phyloP scores from a whole-genome alignment of 371 early-diverging fungal genomes.

The Gilbertella persicaria region DNA sequence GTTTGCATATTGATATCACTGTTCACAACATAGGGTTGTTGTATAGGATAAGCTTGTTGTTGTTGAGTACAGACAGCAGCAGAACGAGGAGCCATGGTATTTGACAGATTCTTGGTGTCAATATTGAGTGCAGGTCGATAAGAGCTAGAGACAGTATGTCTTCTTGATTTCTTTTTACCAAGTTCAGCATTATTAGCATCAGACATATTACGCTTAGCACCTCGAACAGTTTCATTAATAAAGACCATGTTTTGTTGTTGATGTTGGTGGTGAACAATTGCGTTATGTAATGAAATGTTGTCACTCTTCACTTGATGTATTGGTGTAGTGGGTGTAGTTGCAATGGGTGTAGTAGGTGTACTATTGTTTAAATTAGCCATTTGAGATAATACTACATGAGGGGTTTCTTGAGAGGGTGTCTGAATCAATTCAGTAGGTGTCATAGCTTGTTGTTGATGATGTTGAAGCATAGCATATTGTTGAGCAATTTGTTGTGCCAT shows the following conservation, averaged over 20 bases:
- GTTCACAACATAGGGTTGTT: background rate
- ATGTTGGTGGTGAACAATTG: conserved; percentile 28
- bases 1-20: background rate
- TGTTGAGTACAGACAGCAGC: conserved; percentile 12
- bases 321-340: background rate
- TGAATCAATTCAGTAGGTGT: background rate
- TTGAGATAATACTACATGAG: conserved; percentile 27
- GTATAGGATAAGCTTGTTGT: background rate
- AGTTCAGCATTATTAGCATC: background rate
- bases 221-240: conserved; percentile 8
- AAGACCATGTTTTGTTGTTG: conserved; percentile 8
- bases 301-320: conserved; percentile 22
- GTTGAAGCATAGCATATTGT: conserved; percentile 21
- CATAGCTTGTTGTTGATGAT: conserved; percentile 1
- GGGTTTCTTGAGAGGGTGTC: conserved; percentile 12
- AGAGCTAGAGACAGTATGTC: conserved; percentile 28
- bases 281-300: conserved; percentile 23
- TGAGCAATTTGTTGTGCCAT: conserved; percentile 34
- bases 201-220: background rate
- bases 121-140: conserved; percentile 24
- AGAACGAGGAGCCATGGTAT: conserved; percentile 16
- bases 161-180: conserved; percentile 22
- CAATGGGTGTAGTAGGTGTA: conserved; percentile 7
- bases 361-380: conserved; percentile 2
- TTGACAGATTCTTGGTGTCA: conserved; percentile 19